A percentile compares a stretch with the other conserved stretches of the same genome.
phyloP scores from a whole-genome alignment of 2,329 filamentous ascomycete genomes.

The Ophiosphaerella korrae region DNA sequence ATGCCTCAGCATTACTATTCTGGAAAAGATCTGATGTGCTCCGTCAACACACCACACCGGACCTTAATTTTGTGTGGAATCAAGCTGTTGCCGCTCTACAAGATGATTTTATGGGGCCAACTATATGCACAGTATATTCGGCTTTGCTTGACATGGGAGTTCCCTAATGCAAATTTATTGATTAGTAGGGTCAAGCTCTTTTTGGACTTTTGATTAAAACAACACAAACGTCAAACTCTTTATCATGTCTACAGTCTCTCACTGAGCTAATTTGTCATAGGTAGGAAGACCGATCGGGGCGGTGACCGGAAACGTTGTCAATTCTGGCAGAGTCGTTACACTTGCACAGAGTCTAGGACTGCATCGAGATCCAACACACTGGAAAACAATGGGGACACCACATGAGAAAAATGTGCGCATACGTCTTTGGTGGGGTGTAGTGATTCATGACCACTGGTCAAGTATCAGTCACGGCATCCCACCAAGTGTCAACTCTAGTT shows the following conservation, averaged over 20 bases:
- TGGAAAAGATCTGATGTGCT: slow-evolving; percentile 18
- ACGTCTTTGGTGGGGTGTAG: slow-evolving; percentile 26
- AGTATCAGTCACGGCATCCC: slow-evolving; percentile 28
- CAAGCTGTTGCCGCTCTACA: slow-evolving; percentile 21
- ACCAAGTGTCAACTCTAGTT: slow-evolving; percentile 16
- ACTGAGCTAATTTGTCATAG: too few relatives aligned
- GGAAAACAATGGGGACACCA: slow-evolving; percentile 8
- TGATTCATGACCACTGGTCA: slow-evolving; percentile 30
- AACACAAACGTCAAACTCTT: too few relatives aligned
- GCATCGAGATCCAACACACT: slow-evolving; percentile 19
- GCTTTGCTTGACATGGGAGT: slow-evolving; percentile 19
- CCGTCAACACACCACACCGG: slow-evolving; percentile 8
- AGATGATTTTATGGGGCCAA: slow-evolving; percentile 26
- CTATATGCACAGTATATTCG: slow-evolving; percentile 24
- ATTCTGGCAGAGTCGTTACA: slow-evolving; percentile 23
- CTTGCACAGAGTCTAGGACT: slow-evolving; percentile 26
- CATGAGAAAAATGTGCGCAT: slow-evolving; percentile 25
- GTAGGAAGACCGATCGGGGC: slow-evolving; percentile 22
- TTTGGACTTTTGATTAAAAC: too few relatives aligned
- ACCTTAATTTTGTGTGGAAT: slow-evolving; percentile 26
- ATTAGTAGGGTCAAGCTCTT: too few relatives aligned
- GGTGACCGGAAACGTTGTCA: slow-evolving; percentile 25
- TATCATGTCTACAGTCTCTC: too few relatives aligned
- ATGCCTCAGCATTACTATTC: slow-evolving; percentile 19
- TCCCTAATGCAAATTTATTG: too few relatives aligned